Conservation (phyloP, 2,329 filamentous ascomycete species). For the Pseudogymnoascus sp. region DNA sequence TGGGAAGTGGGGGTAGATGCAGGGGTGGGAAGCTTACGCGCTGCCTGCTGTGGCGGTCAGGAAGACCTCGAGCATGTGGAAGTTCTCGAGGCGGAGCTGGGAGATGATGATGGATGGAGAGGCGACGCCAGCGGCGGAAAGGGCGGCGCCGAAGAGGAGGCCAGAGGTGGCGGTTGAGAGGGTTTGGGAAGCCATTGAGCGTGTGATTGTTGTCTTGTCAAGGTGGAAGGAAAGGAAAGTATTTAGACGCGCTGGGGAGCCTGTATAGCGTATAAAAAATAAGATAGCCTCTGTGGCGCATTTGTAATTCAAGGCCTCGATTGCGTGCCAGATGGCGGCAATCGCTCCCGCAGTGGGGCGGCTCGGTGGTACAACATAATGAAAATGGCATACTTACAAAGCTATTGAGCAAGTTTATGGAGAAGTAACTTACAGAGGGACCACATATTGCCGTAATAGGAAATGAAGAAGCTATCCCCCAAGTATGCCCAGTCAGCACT, state of each 20-base stretch:
- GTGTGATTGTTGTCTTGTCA: background rate
- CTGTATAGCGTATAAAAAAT: background rate
- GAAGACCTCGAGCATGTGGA: constrained; percentile 60
- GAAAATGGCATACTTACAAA: background rate
- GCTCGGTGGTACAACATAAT: background rate
- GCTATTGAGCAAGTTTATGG: background rate
- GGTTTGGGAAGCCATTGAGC: background rate
- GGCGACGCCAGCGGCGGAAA: constrained; percentile 54
- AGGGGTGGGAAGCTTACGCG: constrained; percentile 40
- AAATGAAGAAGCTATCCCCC: constrained; percentile 3
- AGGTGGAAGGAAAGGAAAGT: background rate
- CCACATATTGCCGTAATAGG: background rate
- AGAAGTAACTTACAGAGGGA: background rate
- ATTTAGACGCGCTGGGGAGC: background rate
- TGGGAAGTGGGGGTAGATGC: no score
- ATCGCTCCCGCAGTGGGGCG: background rate
- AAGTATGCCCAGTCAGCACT: background rate
- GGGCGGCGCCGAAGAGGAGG: constrained; percentile 53
- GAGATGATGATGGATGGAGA: constrained; percentile 51
- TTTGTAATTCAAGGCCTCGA: background rate
- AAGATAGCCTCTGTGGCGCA: background rate
- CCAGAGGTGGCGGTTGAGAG: constrained; percentile 40
- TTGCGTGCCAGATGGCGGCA: constrained; percentile 1
- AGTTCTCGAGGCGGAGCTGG: constrained; percentile 55
- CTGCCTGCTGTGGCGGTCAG: constrained; percentile 55